A percentile compares a stretch with the other conserved stretches of the same genome.
Conservation (phyloP, 164 flowering plant species). For the Warburgia ugandensis region DNA sequence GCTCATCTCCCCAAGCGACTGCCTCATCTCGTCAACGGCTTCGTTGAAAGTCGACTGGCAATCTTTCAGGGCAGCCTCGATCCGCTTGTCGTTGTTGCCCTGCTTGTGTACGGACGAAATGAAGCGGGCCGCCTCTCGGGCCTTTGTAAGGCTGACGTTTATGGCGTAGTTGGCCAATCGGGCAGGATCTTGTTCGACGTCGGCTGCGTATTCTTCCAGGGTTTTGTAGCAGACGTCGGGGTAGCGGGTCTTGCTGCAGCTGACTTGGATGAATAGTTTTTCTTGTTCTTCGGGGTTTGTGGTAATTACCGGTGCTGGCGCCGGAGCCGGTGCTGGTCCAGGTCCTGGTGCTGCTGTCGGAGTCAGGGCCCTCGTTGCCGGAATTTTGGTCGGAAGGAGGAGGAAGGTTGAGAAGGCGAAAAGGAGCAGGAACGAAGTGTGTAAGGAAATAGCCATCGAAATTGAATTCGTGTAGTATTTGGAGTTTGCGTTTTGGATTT, state of each 20-base stretch:
- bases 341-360: no score
- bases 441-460: no score
- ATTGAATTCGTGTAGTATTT: no score
- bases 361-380: no score
- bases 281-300: no score
- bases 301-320: no score
- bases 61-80: conserved; percentile 49
- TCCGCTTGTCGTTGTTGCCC: background rate
- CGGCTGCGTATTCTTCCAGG: background rate
- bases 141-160: conserved; percentile 1
- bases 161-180: conserved; percentile 1
- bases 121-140: background rate
- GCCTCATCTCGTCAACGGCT: conserved; percentile 59
- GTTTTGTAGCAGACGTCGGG: conserved; percentile 4
- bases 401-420: no score
- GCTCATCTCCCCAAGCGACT: conserved; percentile 63
- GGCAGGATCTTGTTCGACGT: background rate
- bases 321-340: no score
- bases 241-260: conserved; percentile 4
- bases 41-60: conserved; percentile 51
- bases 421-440: no score
- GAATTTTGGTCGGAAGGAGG: no score
- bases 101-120: background rate
- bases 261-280: background rate
- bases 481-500: no score